phyloP scores from a whole-genome alignment of 768 basidiomycete genomes.

The Rhodotorula taiwanensis region DNA sequence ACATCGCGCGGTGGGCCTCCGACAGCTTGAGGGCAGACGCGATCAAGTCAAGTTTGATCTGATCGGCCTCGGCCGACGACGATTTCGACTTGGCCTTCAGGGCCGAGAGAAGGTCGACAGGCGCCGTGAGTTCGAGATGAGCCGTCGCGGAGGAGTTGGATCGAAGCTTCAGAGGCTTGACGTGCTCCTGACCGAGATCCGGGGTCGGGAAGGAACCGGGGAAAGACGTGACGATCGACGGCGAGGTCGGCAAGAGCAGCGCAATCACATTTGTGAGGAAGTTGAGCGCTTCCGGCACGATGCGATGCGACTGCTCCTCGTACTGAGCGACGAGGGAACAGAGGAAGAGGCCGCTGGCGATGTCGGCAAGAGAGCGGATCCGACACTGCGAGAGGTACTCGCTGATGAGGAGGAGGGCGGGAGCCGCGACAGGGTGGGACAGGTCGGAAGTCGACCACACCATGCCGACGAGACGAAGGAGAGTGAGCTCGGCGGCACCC shows the following conservation, averaged over 20 bases:
- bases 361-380: slow-evolving; percentile 64
- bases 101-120: slow-evolving; percentile 51
- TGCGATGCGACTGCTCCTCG: slow-evolving; percentile 72
- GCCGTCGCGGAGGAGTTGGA: slow-evolving; percentile 42
- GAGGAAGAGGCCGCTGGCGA: slow-evolving; percentile 80
- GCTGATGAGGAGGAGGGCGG: slow-evolving; percentile 78
- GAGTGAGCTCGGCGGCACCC: slow-evolving; percentile 66
- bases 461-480: slow-evolving; percentile 70
- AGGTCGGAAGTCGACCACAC: slow-evolving; percentile 94
- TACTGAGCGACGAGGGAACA: slow-evolving; percentile 69
- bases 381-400: slow-evolving; percentile 81
- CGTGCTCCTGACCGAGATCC: slow-evolving; percentile 51
- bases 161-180: slow-evolving; percentile 24
- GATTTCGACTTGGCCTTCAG: slow-evolving; percentile 41
- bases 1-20: slow-evolving; percentile 51
- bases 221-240: slow-evolving; percentile 49
- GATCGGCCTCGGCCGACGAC: slow-evolving; percentile 40
- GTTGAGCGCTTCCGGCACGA: slow-evolving; percentile 82
- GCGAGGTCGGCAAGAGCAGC: slow-evolving; percentile 58
- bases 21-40: slow-evolving; percentile 59
- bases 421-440: slow-evolving; percentile 79
- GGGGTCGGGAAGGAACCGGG: slow-evolving; percentile 68
- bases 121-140: slow-evolving; percentile 42
- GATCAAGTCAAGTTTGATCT: slow-evolving; percentile 62
- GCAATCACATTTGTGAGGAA: slow-evolving; percentile 67